Conservation (phyloP, 352 stramenopile species). For the Hyphochytrium catenoides region DNA sequence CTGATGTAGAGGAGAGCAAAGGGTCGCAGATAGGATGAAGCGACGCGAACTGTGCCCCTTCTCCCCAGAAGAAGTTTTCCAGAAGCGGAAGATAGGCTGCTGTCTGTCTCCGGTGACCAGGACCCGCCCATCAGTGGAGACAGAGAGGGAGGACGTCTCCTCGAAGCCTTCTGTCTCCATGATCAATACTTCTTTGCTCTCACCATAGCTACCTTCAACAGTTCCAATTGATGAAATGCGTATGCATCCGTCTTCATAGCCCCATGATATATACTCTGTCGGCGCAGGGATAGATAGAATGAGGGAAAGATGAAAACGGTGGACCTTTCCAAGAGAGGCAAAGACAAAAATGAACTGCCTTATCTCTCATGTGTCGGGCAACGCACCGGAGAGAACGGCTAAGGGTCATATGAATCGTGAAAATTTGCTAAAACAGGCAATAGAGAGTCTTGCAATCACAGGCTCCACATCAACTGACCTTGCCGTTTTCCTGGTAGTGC, state of each 20-base stretch:
- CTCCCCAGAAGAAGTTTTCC: constrained; percentile 8
- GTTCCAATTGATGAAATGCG: constrained; percentile 22
- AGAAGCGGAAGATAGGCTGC: neutral
- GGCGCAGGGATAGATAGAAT: constrained; percentile 28
- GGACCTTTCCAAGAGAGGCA: constrained; percentile 16
- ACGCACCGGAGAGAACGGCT: neutral
- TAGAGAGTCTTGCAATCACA: too few relatives aligned
- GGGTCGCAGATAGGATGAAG: constrained; percentile 23
- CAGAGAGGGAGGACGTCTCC: neutral
- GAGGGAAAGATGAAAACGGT: constrained; percentile 17
- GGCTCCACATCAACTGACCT: too few relatives aligned
- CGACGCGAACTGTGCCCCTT: constrained; percentile 29
- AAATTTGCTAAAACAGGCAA: neutral
- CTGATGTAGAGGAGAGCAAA: constrained; percentile 17
- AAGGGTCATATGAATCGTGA: neutral
- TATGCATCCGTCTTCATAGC: constrained; percentile 29
- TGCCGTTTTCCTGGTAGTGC: too few relatives aligned
- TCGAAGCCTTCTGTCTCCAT: too few relatives aligned
- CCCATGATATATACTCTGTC: constrained; percentile 36
- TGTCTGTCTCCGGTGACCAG: neutral
- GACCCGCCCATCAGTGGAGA: neutral
- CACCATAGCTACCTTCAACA: constrained; percentile 13
- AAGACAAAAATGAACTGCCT: constrained; percentile 12
- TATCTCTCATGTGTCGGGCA: constrained; percentile 9
- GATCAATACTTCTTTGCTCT: too few relatives aligned